Base-by-base conservation (phyloP, 139 green algal genomes). In the Coelastrella sp. region DNA sequence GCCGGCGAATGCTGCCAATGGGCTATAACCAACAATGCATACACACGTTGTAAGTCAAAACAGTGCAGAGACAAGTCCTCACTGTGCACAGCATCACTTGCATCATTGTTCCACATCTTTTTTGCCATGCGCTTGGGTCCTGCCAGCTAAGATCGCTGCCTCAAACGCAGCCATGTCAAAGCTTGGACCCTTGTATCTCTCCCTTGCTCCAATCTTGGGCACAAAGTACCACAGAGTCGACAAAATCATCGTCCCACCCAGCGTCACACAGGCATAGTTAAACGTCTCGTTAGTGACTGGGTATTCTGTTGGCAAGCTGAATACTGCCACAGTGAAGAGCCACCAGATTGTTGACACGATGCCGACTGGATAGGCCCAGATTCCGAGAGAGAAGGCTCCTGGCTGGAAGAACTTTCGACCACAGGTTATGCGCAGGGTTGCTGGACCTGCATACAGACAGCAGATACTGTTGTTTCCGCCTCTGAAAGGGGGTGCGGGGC, bases 111-210 rank as follows among this genome's bases (percentile, higher is more conserved):
- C n/a, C n/a, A n/a, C n/a, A n/a, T n/a, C n/a, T n/a, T n/a, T n/a
- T n/a, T n/a, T n/a, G n/a, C n/a, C n/a, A n/a, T n/a, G n/a, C n/a
- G n/a, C n/a, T n/a, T n/a, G n/a, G n/a, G n/a, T n/a, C n/a, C n/a
- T n/a, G n/a, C 61, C 61, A 17, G 61, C 61, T 10, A 68, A 68
- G 10, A 68, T 10, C 61, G 7, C 10, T 7, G 61, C 61, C 5
- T 89, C 83, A 89, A 89, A 89, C 4, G 83, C 83, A 17, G 7
- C 83, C 22, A 89, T 58, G 14, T 89, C 68, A 80, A 89, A 89
- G 3, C 23, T 59, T 7, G 84, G 84, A 59, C 84, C 84, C 23
- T 81, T 73, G 56, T 66, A 89, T 3, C 56, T 3, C 47, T 88
- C 66, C 32, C 56, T 58, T n/a, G 84, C 84, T 2, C 84, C 66